Percentiles rank a stretch among this genome's conserved stretches.
Evolutionary conservation across 306 rosid genomes (phyloP).

Genomic region (Vigna reflexopilosa): DNA sequence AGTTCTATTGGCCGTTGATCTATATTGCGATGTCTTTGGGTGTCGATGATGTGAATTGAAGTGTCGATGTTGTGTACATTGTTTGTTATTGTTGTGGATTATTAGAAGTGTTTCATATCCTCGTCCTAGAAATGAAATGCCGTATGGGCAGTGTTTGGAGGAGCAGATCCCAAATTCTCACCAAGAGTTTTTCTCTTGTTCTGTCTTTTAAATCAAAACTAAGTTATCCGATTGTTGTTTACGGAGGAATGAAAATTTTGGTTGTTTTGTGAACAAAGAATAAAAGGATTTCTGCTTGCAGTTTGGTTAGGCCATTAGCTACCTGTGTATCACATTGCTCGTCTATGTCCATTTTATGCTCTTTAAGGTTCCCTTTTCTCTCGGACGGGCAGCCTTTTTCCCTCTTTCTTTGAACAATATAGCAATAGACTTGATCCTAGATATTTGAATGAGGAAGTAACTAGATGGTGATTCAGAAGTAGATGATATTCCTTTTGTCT

Average conservation of each 20-base stretch:
- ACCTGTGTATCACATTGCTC: conserved; percentile 18
- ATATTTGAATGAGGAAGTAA: conserved; percentile 45
- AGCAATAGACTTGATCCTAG: conserved; percentile 54
- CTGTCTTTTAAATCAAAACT: too few species aligned
- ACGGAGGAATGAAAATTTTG: too few species aligned
- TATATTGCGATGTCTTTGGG: not conserved
- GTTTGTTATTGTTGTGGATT: not conserved
- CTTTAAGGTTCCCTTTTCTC: conserved; percentile 90
- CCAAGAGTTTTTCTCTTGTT: too few species aligned
- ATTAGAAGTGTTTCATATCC: conserved; percentile 8
- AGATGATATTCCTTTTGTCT: conserved; percentile 72
- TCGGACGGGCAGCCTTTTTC: conserved; percentile 41
- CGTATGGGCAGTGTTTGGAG: too few species aligned
- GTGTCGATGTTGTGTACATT: not conserved
- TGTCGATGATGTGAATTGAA: conserved; percentile 13
- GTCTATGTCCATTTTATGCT: conserved; percentile 72
- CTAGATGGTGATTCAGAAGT: conserved; percentile 56
- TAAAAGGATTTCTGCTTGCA: not conserved
- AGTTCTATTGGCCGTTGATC: conserved; percentile 44
- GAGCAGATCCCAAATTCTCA: too few species aligned
- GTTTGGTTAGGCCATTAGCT: not conserved
- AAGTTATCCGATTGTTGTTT: too few species aligned
- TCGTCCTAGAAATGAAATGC: not conserved
- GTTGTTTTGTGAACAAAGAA: too few species aligned
- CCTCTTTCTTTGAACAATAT: conserved; percentile 15